These are phyloP conservation scores for Colletotrichum simmondsii DNA, from an alignment of 2,329 filamentous ascomycete genomes.

Conservation along the genomic window DNA sequence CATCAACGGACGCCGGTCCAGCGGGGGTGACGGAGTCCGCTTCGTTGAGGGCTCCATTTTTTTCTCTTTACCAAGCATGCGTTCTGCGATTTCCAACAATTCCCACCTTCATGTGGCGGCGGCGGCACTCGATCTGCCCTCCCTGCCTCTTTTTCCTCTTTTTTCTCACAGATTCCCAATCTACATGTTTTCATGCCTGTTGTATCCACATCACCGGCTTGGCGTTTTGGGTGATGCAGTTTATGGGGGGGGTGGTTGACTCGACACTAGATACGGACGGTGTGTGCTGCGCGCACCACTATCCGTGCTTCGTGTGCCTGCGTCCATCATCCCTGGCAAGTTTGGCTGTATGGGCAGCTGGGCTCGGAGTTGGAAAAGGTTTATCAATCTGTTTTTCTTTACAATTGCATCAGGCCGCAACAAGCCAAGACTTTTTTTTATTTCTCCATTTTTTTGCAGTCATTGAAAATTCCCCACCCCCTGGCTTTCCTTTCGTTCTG, in stretches of 20 bases:
- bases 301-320: conserved; percentile 15
- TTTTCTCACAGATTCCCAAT: not conserved
- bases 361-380: not conserved
- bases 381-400: not conserved
- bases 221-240: conserved; percentile 30
- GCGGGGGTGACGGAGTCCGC: conserved; percentile 14
- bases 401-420: conserved; percentile 10
- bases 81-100: not conserved
- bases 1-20: conserved; percentile 16
- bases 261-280: not conserved
- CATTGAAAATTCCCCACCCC: not conserved
- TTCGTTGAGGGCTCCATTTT: not conserved
- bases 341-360: not conserved
- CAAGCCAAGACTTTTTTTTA: not conserved
- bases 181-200: not conserved
- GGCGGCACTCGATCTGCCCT: not conserved
- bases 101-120: not conserved
- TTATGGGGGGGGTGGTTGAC: conserved; percentile 1
- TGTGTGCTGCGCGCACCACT: conserved; percentile 11
- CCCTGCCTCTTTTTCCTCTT: not conserved
- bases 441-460: not conserved
- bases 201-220: conserved; percentile 24
- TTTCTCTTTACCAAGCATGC: not conserved
- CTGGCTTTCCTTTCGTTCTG: not conserved
- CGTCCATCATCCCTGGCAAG: not conserved